Evolutionary conservation across 495 filamentous ascomycete genomes (phyloP), one percentile per base, ranked within the genome.

Genomic region (Daldinia vernicosa): DNA sequence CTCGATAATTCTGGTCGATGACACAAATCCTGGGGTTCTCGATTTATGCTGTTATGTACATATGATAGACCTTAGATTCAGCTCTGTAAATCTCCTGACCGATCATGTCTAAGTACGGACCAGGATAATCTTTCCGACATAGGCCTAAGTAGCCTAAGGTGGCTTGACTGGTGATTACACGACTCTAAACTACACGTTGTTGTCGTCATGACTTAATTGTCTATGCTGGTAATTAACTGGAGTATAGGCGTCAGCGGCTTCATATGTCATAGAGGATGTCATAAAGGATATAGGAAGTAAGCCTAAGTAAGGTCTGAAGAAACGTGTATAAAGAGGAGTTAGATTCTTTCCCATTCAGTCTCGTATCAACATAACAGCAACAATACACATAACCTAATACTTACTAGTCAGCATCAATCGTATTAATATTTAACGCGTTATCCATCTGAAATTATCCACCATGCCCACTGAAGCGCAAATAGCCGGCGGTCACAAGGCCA

Each of bases 401-500:
- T 0, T 3, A 47, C 11, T 0, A 24, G 9, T 1, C 19, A 47
- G 19, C 9, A 53, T 17, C 6, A n/a, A 33, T 27, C 1, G 7
- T 6, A 50, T 6, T 3, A 19, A 1, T 15, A 50, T 33, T 17
- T 26, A 50, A 24, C 9, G n/a, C 8, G 9, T 24, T 9, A 55
- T 1, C 47, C n/a, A 14, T 1, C 15, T 24, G 24, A n/a, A 68
- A 22, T 47, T 30, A 32, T 37, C 11, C 57, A 66, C 12, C n/a
- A 77, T 80, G 78, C 70, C 76, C 76, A 65, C 75, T 55, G 77
- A 78, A 30, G 72, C 76, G 70, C 78, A 80, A 47, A 63, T 84
- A 50, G 76, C 81, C 55, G 80, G 81, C 60, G 82, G 81, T 66
- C 81, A 84, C 78, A 84, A 84, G 79, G 83, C 81, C 55, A 85